These are phyloP conservation scores for Phlyctochytrium arcticum DNA, from an alignment of 192 early-diverging fungal species.

Conservation along the genomic window DNA sequence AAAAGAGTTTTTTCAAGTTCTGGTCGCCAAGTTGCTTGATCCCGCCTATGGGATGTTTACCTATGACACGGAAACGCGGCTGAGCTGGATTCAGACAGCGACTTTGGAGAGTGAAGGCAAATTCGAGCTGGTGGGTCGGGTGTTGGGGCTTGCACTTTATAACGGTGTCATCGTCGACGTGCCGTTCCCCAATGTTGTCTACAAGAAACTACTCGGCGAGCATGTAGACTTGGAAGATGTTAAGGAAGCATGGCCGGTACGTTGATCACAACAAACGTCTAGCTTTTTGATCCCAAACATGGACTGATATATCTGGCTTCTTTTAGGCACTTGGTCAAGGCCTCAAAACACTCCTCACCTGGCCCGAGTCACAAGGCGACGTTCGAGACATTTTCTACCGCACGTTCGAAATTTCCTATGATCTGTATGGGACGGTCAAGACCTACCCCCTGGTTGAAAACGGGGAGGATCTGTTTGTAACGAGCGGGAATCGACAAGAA, in stretches of 20 bases:
- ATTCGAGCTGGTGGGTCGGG: constrained; percentile 83
- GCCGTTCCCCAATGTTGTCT: constrained; percentile 69
- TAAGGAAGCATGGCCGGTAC: constrained; percentile 58
- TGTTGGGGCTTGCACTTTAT: constrained; percentile 89
- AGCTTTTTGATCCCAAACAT: no score
- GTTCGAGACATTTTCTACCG: constrained; percentile 81
- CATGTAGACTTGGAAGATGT: constrained; percentile 44
- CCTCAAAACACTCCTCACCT: constrained; percentile 72
- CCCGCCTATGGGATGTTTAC: constrained; percentile 75
- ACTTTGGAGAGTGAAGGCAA: constrained; percentile 47
- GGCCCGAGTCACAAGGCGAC: constrained; percentile 62
- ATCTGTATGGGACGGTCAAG: constrained; percentile 48
- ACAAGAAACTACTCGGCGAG: constrained; percentile 65
- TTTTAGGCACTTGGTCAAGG: constrained; percentile 67
- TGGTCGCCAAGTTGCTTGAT: constrained; percentile 70
- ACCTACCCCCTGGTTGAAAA: constrained; percentile 40
- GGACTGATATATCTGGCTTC: not conserved
- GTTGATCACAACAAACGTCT: no score
- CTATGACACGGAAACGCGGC: constrained; percentile 56
- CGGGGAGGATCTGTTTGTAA: constrained; percentile 47
- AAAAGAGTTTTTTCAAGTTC: constrained; percentile 88
- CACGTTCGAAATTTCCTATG: constrained; percentile 76
- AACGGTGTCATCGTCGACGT: constrained; percentile 80
- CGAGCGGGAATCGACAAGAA: constrained; percentile 47
- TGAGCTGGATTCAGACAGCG: constrained; percentile 73